These are phyloP conservation scores for Nicotiana tomentosiformis DNA, from an alignment of 257 asterid species.

Conservation along the genomic window DNA sequence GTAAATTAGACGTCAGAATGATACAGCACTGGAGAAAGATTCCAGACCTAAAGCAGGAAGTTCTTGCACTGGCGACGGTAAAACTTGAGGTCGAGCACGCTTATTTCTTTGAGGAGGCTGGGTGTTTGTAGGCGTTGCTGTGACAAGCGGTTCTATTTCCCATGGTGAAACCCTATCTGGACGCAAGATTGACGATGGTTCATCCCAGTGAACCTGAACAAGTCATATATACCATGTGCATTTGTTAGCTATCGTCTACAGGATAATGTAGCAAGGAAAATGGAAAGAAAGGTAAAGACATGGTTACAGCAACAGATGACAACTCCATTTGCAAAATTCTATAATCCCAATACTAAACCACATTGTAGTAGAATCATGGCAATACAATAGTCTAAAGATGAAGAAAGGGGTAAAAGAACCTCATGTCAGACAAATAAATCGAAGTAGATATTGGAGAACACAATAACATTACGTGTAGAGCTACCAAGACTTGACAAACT, in stretches of 20 bases:
- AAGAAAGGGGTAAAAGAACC: too few species aligned
- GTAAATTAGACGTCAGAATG: not conserved
- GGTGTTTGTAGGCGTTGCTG: slow-evolving; percentile 58
- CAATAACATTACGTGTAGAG: not conserved
- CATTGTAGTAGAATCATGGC: not conserved
- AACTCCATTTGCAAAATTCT: not conserved
- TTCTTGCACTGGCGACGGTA: slow-evolving; percentile 65
- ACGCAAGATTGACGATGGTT: slow-evolving; percentile 77
- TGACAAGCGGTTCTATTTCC: slow-evolving; percentile 84
- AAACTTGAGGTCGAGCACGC: slow-evolving; percentile 59
- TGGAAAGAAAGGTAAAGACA: not conserved
- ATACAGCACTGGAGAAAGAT: slow-evolving; percentile 8
- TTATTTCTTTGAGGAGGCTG: slow-evolving; percentile 86
- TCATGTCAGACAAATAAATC: not conserved
- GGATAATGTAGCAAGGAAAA: not conserved
- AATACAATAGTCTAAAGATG: too few species aligned
- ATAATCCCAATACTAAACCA: not conserved
- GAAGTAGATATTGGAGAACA: not conserved
- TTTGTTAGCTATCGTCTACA: not conserved
- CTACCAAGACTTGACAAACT: not conserved
- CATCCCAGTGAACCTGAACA: slow-evolving; percentile 98
- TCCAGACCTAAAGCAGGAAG: slow-evolving; percentile 51
- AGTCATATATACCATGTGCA: not conserved
- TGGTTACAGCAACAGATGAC: not conserved
- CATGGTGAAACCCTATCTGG: slow-evolving; percentile 91